Conservation (phyloP, 208 protist genomes). For the Trichomonas gallinae region DNA sequence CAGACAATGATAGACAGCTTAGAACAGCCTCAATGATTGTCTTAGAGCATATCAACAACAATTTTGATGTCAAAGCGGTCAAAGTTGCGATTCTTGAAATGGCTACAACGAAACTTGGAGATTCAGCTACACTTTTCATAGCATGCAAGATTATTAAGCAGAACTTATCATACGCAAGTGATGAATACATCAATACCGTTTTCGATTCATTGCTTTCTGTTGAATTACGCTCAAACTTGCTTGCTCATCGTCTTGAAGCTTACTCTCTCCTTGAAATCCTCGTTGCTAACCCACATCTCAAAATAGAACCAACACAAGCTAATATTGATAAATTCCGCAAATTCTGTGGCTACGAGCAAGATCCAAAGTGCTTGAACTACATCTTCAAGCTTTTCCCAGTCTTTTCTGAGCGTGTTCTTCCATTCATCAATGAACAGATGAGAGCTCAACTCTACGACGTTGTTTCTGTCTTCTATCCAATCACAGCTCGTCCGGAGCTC, state of each 20-base stretch:
- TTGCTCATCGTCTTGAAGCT: neutral
- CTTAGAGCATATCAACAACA: neutral
- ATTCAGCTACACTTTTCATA: neutral
- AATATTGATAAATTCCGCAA: neutral
- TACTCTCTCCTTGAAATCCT: neutral
- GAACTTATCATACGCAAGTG: neutral
- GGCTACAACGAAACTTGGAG: neutral
- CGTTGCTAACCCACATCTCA: neutral
- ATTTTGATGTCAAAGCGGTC: neutral
- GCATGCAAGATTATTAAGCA: neutral
- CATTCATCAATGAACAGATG: neutral
- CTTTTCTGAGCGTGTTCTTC: neutral
- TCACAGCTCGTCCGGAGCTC: neutral
- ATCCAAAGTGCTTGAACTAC: neutral
- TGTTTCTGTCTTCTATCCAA: neutral
- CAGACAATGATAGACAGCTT: neutral
- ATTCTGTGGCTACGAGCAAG: constrained; percentile 8
- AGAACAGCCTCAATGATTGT: neutral
- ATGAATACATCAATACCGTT: neutral
- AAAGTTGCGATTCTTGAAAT: neutral
- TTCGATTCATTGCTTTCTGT: neutral
- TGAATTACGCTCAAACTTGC: neutral
- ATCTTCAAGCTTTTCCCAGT: neutral
- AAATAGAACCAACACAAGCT: neutral
- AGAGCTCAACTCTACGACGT: neutral